Base-by-base conservation (phyloP, 2,329 filamentous ascomycete species). In the Huntiella decipiens region DNA sequence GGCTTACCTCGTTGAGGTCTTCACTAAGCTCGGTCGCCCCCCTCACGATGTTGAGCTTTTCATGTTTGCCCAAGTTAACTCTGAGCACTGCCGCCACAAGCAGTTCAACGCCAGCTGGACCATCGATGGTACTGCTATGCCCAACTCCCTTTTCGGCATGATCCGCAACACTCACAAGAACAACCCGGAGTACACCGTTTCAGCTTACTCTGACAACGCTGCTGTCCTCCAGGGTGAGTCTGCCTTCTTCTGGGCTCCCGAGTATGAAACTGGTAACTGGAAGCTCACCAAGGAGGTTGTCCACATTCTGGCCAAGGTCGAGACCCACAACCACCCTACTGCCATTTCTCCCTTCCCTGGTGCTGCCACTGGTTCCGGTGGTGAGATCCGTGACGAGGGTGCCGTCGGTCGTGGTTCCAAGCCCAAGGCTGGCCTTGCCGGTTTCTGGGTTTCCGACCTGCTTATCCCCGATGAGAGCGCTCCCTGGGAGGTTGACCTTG, bases 21-120 rank as follows among this genome's bases (percentile, higher is more conserved):
- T 60, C 52, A 56, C 56, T 48, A 54, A 56, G 49, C 56, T 61
- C 13, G 73, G 76, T 53, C 67, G 78, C 43, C 65, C 75, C 43
- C 70, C 70, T 60, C 48, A 86, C 50, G 91, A 96, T 59, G 83
- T 96, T 38, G 91, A 98, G 64, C 71, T 96, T 16, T 96, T 96
- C 70, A 96, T 96, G 91, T 98, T 96, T 61, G 88, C 88, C 12
- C 91, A 98, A 64, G 88, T 98, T 60, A 96, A 96, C 67, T 96
- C 88, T 3, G 91, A 98, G 68, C 88, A 96, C 63, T 94, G 70
- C 53, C 67, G 70, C 17, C 70, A 73, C 60, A 93, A 95, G 67
- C 82, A 92, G 55, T 98, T 98, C 73, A 98, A 98, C 61, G 87
- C 91, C 22, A 79, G 78, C 49, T 98, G 91, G 85, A 91, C 79